phyloP scores from a whole-genome alignment of 192 early-diverging fungal species.

The Diversispora epigaea region DNA sequence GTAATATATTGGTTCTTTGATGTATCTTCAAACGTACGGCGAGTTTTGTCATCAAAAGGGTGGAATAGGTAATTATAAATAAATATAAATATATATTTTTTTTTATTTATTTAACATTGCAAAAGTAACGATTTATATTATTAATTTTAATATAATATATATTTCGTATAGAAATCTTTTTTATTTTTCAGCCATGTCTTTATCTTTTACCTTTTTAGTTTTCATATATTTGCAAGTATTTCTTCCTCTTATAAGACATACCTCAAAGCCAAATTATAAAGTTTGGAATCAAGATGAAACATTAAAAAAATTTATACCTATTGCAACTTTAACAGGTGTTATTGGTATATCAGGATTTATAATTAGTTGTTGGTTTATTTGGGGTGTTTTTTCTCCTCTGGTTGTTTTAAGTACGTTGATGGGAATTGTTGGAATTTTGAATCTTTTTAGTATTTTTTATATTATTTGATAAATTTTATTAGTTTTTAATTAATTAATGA shows the following conservation, averaged over 20 bases:
- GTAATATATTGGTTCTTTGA: conserved; percentile 11
- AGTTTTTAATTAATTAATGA: too few relatives aligned
- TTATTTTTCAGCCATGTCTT: background rate
- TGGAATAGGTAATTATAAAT: background rate
- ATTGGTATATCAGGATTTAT: conserved; percentile 1
- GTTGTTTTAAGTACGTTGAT: background rate
- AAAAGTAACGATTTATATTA: background rate
- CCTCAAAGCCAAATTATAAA: conserved; percentile 7
- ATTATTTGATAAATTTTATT: too few relatives aligned
- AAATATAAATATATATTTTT: too few relatives aligned
- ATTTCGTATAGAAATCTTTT: background rate
- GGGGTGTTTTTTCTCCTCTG: conserved; percentile 12
- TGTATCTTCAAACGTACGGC: background rate
- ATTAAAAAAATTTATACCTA: conserved; percentile 16
- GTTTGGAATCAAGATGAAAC: background rate
- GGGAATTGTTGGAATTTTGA: background rate
- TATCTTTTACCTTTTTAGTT: background rate
- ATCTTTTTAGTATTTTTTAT: background rate
- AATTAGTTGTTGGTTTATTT: conserved; percentile 3
- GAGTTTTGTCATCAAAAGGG: background rate
- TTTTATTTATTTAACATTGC: background rate
- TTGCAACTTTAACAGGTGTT: background rate
- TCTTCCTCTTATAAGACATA: background rate
- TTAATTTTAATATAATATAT: background rate
- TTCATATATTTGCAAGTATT: conserved; percentile 1